Conservation (phyloP, 2,329 filamentous ascomycete genomes). For the Neofusicoccum ribis region DNA sequence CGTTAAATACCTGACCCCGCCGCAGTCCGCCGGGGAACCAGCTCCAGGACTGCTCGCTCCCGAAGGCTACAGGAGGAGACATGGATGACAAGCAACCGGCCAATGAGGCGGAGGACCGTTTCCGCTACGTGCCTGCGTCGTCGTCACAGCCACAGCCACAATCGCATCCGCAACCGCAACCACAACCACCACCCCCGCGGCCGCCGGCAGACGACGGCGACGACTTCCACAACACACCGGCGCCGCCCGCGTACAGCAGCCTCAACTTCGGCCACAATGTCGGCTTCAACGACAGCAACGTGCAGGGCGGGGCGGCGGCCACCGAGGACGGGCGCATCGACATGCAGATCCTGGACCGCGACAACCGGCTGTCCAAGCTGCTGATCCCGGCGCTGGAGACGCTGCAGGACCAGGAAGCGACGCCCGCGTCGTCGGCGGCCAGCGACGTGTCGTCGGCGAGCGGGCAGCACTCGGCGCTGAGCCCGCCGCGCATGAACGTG, state of each 20-base stretch:
- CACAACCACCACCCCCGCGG: neutral
- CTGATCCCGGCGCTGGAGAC: neutral
- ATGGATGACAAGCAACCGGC: neutral
- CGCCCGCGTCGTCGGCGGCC: neutral
- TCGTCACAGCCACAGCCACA: neutral
- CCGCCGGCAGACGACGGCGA: neutral
- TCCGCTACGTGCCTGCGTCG: neutral
- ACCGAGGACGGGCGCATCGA: neutral
- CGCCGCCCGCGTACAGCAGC: neutral
- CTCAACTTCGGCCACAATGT: neutral
- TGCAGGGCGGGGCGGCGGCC: neutral
- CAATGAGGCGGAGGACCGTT: neutral
- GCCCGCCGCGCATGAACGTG: conserved; percentile 59
- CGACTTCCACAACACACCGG: neutral
- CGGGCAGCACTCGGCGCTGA: neutral
- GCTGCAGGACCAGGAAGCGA: neutral
- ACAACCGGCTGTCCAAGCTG: neutral
- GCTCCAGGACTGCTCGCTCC: too few species aligned
- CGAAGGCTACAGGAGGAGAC: neutral
- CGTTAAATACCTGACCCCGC: neutral
- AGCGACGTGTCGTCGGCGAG: neutral
- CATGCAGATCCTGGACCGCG: neutral
- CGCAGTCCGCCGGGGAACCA: neutral
- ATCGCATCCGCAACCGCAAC: too few species aligned
- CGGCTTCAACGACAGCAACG: neutral